Evolutionary conservation across 1,139 yeast genomes (phyloP), one percentile per base, ranked within the genome.

Genomic region (Pichia cactophila): DNA sequence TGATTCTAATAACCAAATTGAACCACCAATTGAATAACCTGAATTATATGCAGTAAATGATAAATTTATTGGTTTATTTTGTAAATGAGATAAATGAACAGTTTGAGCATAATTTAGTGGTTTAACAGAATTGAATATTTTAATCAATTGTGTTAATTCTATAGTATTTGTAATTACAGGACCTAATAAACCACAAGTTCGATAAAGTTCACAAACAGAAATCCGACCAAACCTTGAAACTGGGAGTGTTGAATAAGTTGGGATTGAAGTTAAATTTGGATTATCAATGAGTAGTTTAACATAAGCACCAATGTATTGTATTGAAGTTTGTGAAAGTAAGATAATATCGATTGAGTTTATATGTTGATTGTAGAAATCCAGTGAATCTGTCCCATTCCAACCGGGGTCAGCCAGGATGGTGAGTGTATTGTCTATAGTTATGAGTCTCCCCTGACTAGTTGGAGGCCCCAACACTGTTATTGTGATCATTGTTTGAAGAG

Each of bases 11-110:
- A 84, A 70, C 97, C 97, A 92, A 49, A 85, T 77, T 0, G 88
- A 81, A 9, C 98, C 97, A 51, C 99, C 99, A 39, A 94, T 73
- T 0, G 95, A 75, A 63, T 88, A 96, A 1, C 99, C 99, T 0
- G 97, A 85, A 64, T 87, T 88, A 58, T 83, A 83, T 0, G 97
- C 95, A 0, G 96, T 83, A 16, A 90, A 69, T 1, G 78, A 72
- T 23, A 87, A 66, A 26, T 85, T 88, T 54, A 81, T 86, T 49
- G 78, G 73, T 48, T 72, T 74, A 2, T 73, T 76, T 49, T 67
- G 73, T 4, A 50, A 37, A 36, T 47, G 46, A 1, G 56, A 48
- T 50, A 83, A 67, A 49, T 73, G 76, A n/a, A 81, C 72, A 2
- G 88, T 77, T 64, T 92, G 98, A 1, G 89, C 79, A 62, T 83